Conservation (phyloP, 495 filamentous ascomycete species). For the Neurospora cerealis region DNA sequence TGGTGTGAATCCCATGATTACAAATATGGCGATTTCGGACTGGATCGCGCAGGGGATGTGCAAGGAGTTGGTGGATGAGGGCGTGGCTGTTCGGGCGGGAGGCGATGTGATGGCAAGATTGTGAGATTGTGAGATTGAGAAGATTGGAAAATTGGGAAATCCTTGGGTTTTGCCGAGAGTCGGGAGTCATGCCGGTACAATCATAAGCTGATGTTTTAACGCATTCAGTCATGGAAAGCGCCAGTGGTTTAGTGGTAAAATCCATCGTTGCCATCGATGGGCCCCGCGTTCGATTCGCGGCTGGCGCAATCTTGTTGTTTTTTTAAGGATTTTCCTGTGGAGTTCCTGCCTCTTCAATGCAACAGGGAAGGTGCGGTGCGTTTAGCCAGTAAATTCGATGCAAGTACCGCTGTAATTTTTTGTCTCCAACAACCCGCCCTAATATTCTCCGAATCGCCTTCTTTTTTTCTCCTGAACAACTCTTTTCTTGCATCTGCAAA, state of each 20-base stretch:
- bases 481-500: too few relatives aligned
- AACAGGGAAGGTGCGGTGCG: neutral
- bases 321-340: neutral
- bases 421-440: neutral
- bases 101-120: neutral
- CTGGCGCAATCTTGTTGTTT: constrained; percentile 27
- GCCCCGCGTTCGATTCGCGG: constrained; percentile 43
- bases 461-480: too few relatives aligned
- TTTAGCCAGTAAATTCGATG: too few relatives aligned
- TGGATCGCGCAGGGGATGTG: constrained; percentile 46
- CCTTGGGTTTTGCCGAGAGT: neutral
- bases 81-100: neutral
- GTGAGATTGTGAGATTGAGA: neutral
- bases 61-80: constrained; percentile 23
- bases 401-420: too few relatives aligned
- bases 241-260: constrained; percentile 45
- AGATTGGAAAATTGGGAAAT: neutral
- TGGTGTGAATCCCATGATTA: constrained; percentile 92
- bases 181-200: too few relatives aligned
- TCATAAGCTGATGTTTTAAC: too few relatives aligned
- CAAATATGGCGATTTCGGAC: constrained; percentile 74
- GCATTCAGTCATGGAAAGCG: too few relatives aligned
- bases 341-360: neutral
- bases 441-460: too few relatives aligned
- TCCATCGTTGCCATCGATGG: constrained; percentile 45